Evolutionary conservation across 2,329 filamentous ascomycete genomes (phyloP).

Genomic region (Drechslerella stenobrocha): DNA sequence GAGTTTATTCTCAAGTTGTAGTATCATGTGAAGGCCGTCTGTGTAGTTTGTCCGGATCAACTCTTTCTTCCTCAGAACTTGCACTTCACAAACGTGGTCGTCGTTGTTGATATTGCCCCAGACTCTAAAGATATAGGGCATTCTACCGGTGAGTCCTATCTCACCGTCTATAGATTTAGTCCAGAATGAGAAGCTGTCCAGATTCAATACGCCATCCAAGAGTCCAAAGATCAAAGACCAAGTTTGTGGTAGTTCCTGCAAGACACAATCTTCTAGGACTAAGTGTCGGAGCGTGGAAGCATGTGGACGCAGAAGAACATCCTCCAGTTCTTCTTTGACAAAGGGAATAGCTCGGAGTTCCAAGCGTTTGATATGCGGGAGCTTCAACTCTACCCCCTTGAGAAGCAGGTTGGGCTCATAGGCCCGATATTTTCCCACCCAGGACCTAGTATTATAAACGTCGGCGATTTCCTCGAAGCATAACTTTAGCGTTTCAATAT

Average conservation of each 20-base stretch:
- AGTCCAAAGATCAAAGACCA: conserved; percentile 36
- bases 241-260: conserved; percentile 20
- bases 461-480: conserved; percentile 18
- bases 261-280: conserved; percentile 28
- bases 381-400: conserved; percentile 22
- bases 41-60: conserved; percentile 9
- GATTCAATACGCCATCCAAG: conserved; percentile 14
- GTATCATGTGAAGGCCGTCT: conserved; percentile 8
- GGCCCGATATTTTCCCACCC: conserved; percentile 3
- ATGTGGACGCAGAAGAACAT: conserved; percentile 18
- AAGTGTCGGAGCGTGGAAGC: conserved; percentile 23
- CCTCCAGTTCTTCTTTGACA: conserved; percentile 9
- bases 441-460: background rate
- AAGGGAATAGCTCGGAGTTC: conserved; percentile 33
- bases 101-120: conserved; percentile 14
- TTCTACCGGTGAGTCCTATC: conserved; percentile 11
- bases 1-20: conserved; percentile 19
- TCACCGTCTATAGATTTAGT: conserved; percentile 26
- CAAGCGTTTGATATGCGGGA: conserved; percentile 22
- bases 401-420: conserved; percentile 25
- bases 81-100: conserved; percentile 22
- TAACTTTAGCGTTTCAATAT: conserved; percentile 26
- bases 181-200: conserved; percentile 25
- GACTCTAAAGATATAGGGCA: conserved; percentile 25
- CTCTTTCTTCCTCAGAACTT: conserved; percentile 17